These are phyloP conservation scores for Chenopodium berlandieri DNA, from an alignment of 148 eudicot species.

Conservation along the genomic window DNA sequence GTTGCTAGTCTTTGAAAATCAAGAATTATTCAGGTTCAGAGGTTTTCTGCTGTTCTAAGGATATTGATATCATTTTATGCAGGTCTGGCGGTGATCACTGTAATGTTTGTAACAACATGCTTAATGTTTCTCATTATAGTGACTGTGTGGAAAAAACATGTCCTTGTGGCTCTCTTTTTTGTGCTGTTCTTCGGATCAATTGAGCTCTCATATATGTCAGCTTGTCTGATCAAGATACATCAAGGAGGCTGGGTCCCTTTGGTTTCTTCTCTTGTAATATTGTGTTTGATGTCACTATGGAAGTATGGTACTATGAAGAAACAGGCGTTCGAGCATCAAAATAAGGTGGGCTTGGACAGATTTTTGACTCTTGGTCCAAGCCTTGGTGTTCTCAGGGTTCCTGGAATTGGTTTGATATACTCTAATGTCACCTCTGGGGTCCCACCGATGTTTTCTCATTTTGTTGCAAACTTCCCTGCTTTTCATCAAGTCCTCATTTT, in stretches of 20 bases:
- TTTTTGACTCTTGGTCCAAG: conserved; percentile 29
- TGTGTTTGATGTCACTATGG: conserved; percentile 41
- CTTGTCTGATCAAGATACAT: conserved; percentile 34
- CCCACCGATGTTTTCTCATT: conserved; percentile 45
- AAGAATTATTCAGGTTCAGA: not conserved
- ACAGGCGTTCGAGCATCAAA: conserved; percentile 34
- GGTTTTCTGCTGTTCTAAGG: not conserved
- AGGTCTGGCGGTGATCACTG: conserved; percentile 49
- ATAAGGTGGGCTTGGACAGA: conserved; percentile 35
- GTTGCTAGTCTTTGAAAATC: not conserved
- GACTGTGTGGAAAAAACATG: conserved; percentile 35
- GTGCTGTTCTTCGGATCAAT: conserved; percentile 39
- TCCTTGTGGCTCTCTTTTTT: conserved; percentile 28
- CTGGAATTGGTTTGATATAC: conserved; percentile 45
- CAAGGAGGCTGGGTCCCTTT: conserved; percentile 56
- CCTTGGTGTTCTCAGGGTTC: conserved; percentile 33
- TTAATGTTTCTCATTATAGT: conserved; percentile 47
- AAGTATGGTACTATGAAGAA: conserved; percentile 44
- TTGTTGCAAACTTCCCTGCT: conserved; percentile 44
- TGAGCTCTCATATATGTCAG: conserved; percentile 39
- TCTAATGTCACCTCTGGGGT: conserved; percentile 36
- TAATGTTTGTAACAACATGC: conserved; percentile 54
- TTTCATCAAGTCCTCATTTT: conserved; percentile 41
- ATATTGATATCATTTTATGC: conserved; percentile 15
- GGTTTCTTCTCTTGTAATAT: conserved; percentile 31